A percentile compares a stretch with the other conserved stretches of the same genome.
Evolutionary conservation across 2,329 filamentous ascomycete species (phyloP).

Genomic region (Colletotrichum aenigma): DNA sequence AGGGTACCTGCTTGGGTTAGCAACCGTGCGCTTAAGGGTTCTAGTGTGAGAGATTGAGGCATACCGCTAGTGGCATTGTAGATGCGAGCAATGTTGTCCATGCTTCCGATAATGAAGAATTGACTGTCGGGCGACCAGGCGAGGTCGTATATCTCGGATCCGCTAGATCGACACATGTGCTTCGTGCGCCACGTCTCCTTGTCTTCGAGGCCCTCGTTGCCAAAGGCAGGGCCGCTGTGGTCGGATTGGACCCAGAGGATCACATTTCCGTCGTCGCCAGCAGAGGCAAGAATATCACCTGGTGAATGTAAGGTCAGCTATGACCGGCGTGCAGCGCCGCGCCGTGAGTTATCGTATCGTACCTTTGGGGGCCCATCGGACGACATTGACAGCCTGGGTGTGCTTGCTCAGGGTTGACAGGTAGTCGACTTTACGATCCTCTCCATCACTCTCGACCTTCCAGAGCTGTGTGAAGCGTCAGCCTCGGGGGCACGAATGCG

Average conservation of each 20-base stretch:
- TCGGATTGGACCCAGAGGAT: conserved; percentile 95
- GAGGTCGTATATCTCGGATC: conserved; percentile 96
- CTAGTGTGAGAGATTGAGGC: conserved; percentile 23
- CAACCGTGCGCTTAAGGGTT: not conserved
- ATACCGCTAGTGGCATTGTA: conserved; percentile 91
- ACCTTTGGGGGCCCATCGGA: conserved; percentile 95
- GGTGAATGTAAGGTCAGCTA: not conserved
- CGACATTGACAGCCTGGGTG: conserved; percentile 97
- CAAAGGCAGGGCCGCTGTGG: conserved; percentile 70
- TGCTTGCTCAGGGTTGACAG: conserved; percentile 91
- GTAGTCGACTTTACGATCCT: conserved; percentile 89
- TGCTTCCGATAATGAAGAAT: conserved; percentile 98
- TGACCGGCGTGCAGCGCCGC: not conserved
- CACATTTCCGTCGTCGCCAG: conserved; percentile 96
- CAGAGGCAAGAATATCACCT: conserved; percentile 94
- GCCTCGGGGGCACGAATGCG: not conserved
- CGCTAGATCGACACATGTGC: conserved; percentile 95
- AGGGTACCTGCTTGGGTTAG: conserved; percentile 51
- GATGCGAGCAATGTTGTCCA: conserved; percentile 98
- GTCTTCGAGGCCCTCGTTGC: conserved; percentile 86
- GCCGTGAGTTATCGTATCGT: conserved; percentile 32
- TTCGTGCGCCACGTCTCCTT: conserved; percentile 97
- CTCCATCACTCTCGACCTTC: conserved; percentile 84
- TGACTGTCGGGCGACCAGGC: conserved; percentile 98
- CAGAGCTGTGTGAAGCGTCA: conserved; percentile 68